Conservation (phyloP, 176 grass and related monocot species). For the Phoenix roebelenii region DNA sequence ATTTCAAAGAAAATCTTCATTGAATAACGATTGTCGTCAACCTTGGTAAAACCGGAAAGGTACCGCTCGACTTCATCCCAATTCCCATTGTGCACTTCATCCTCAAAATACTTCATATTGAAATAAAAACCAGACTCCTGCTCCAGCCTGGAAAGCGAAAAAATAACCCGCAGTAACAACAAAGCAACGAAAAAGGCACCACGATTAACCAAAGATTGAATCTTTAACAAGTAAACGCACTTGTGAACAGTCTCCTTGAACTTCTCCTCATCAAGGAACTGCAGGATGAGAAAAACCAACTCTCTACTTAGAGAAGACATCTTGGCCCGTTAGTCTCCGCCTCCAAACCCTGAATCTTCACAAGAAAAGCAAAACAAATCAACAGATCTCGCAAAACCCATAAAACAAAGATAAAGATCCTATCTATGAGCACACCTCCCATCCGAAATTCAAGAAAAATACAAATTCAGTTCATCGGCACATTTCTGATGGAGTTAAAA, state of each 20-base stretch:
- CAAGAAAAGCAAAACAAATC: too few relatives aligned
- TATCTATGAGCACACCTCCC: too few relatives aligned
- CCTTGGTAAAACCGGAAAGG: constrained; percentile 74
- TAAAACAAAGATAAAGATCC: too few relatives aligned
- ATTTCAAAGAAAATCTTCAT: constrained; percentile 97
- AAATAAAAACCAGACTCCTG: constrained; percentile 93
- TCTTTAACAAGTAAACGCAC: constrained; percentile 29
- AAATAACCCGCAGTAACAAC: not conserved
- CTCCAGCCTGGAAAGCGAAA: constrained; percentile 41
- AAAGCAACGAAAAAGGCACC: not conserved
- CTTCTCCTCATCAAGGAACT: constrained; percentile 93
- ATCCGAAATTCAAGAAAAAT: too few relatives aligned
- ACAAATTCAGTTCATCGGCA: too few relatives aligned
- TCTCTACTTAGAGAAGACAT: constrained; percentile 74
- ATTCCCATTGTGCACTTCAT: constrained; percentile 70
- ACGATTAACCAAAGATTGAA: not conserved
- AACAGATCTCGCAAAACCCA: too few relatives aligned
- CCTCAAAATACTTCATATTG: constrained; percentile 92
- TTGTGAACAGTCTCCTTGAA: constrained; percentile 84
- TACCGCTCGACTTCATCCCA: constrained; percentile 84
- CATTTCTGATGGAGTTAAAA: too few relatives aligned
- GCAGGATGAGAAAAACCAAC: constrained; percentile 74
- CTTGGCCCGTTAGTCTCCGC: not conserved
- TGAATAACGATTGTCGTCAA: constrained; percentile 73
- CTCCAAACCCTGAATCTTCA: too few relatives aligned